Evolutionary conservation across 805 yeast genomes (phyloP), one percentile per base, ranked within the genome.

Genomic region (Teunomyces kruisii): DNA sequence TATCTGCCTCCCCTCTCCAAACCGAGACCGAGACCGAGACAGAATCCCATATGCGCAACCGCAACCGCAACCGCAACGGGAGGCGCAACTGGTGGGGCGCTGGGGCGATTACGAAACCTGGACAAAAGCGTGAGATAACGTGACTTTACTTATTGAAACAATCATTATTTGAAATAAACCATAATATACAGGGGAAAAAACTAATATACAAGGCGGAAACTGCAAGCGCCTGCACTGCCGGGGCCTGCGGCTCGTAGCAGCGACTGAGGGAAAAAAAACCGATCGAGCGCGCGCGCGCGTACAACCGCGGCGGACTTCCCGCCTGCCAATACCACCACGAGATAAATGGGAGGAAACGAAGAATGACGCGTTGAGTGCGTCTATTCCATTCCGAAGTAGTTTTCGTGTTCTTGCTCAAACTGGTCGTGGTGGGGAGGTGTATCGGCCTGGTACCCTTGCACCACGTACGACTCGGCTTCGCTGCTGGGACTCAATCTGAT

Each of bases 381-480:
- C 27, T 37, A 27, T 29, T 22, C 56, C 65, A 60, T 59, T 2
- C 65, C 65, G 42, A 60, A 57, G 43, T 54, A 60, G 47, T 60
- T 49, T 39, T 60, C 65, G 42, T 60, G 65, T 41, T 60, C 65
- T 43, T 60, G 65, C 36, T 51, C 54, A 45, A 51, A 56, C 42
- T 49, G 54, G 17, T 37, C 48, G 3, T 44, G 35, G 26, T 24
- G 50, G 4, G 32, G 28, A 16, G 32, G 37, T 14, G 42, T 45
- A 4, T 27, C 37, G 5, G 31, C 26, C 27, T 39, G 47, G 49
- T 66, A 68, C 5, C 72, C 72, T 29, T 64, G 65, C 27, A 65
- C 47, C 15, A 70, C 74, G 46, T 71, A 70, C 22, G 55, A 50
- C 48, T 70, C 75, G 1, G 66, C 72, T 49, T 70, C 75, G 43